These are phyloP conservation scores for Hysterangium stoloniferum DNA, from an alignment of 768 basidiomycete species.

Conservation along the genomic window DNA sequence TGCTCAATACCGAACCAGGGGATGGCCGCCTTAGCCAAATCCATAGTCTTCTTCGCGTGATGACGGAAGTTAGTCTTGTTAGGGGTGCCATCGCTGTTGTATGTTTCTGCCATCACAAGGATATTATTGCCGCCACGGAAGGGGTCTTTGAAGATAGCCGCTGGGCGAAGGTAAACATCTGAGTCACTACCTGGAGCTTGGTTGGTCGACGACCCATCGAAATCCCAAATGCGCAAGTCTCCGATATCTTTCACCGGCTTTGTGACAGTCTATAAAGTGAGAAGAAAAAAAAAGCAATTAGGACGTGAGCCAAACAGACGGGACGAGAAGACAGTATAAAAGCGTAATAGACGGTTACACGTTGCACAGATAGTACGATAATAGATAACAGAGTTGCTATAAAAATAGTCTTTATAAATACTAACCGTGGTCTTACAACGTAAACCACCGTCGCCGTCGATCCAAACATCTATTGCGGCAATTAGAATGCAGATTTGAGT, in stretches of 20 bases:
- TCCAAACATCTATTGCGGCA: constrained; percentile 78
- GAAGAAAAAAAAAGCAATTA: constrained; percentile 11
- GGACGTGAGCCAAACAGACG: constrained; percentile 9
- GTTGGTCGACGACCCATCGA: constrained; percentile 96
- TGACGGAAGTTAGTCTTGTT: constrained; percentile 96
- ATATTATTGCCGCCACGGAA: constrained; percentile 99
- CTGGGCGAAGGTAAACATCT: constrained; percentile 96
- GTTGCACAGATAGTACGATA: not conserved
- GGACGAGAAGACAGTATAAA: not conserved
- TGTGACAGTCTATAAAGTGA: constrained; percentile 60
- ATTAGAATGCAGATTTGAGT: constrained; percentile 13
- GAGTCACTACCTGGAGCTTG: constrained; percentile 95
- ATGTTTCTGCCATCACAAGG: constrained; percentile 92
- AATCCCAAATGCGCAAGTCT: constrained; percentile 96
- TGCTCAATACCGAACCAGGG: constrained; percentile 99
- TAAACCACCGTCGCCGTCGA: constrained; percentile 90
- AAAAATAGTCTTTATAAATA: no score
- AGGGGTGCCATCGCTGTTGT: constrained; percentile 98
- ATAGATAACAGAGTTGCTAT: not conserved
- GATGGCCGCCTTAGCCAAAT: constrained; percentile 64
- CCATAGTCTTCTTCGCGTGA: constrained; percentile 92
- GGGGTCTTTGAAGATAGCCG: constrained; percentile 96
- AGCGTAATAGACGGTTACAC: constrained; percentile 1
- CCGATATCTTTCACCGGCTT: constrained; percentile 83
- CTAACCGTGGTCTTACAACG: constrained; percentile 93